Evolutionary conservation across 768 basidiomycete genomes (phyloP).

Genomic region (Rhizopogon vinicolor): DNA sequence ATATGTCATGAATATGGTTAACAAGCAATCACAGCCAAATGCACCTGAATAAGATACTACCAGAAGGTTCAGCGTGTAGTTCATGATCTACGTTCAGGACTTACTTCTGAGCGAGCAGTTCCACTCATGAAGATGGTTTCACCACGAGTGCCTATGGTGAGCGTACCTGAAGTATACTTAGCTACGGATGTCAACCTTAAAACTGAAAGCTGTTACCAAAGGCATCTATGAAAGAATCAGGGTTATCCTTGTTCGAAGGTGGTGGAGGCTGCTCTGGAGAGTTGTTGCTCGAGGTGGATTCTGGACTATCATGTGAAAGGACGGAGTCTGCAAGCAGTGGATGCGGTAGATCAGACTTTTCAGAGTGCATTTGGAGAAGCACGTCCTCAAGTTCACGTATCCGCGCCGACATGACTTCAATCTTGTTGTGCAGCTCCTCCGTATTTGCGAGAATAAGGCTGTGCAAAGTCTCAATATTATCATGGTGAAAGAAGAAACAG

Average conservation of each 20-base stretch:
- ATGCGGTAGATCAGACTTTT: constrained; percentile 45
- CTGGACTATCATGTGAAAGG: constrained; percentile 20
- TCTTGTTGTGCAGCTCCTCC: constrained; percentile 64
- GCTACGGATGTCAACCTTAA: neutral
- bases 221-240: constrained; percentile 44
- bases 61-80: neutral
- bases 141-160: constrained; percentile 51
- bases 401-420: constrained; percentile 50
- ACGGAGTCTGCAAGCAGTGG: constrained; percentile 35
- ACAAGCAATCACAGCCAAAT: neutral
- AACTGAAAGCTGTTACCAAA: constrained; percentile 31
- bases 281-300: constrained; percentile 9
- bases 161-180: constrained; percentile 39
- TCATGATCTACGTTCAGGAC: constrained; percentile 9
- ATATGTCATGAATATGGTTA: neutral
- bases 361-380: constrained; percentile 43
- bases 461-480: neutral
- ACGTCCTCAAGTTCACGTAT: constrained; percentile 60
- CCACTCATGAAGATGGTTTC: constrained; percentile 56
- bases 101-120: constrained; percentile 66
- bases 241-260: constrained; percentile 23
- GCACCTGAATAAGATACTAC: constrained; percentile 58
- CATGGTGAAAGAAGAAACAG: neutral
- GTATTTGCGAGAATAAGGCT: constrained; percentile 64
- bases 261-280: constrained; percentile 1